These are phyloP conservation scores for Salvia miltiorrhiza DNA, from an alignment of 257 asterid species.

Conservation along the genomic window DNA sequence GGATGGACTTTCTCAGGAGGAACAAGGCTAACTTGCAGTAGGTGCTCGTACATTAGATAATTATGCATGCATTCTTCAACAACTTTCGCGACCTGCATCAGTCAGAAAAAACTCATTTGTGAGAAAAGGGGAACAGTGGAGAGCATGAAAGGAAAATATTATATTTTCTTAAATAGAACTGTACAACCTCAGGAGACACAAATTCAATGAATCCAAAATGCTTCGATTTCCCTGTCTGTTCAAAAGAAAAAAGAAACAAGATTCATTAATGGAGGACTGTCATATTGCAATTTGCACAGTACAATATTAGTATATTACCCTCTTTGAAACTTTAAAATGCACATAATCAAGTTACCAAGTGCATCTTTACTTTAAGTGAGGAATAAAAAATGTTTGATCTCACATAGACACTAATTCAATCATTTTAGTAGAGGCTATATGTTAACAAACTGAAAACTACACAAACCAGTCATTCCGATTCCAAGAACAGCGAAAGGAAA, in stretches of 20 bases:
- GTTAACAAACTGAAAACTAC: background rate
- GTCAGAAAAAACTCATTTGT: background rate
- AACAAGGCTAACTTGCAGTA: slow-evolving; percentile 71
- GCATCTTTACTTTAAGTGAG: background rate
- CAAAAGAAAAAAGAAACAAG: slow-evolving; percentile 8
- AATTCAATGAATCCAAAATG: slow-evolving; percentile 94
- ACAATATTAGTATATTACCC: background rate
- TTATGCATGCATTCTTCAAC: slow-evolving; percentile 92
- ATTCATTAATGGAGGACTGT: slow-evolving; percentile 6
- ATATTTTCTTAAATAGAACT: slow-evolving; percentile 4
- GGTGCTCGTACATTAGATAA: slow-evolving; percentile 76
- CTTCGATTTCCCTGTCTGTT: slow-evolving; percentile 90
- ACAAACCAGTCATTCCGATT: background rate
- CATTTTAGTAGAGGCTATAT: background rate
- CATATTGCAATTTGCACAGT: background rate
- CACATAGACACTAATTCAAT: background rate
- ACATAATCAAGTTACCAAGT: background rate
- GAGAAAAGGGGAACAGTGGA: background rate
- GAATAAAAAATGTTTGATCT: background rate
- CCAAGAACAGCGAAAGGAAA: background rate
- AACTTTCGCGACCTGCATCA: slow-evolving; percentile 78
- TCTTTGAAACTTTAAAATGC: background rate
- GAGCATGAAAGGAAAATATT: background rate
- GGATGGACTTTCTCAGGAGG: slow-evolving; percentile 81
- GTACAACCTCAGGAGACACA: slow-evolving; percentile 80